These are phyloP conservation scores for Candida xiaguanensis DNA, from an alignment of 805 yeast genomes.

Conservation along the genomic window DNA sequence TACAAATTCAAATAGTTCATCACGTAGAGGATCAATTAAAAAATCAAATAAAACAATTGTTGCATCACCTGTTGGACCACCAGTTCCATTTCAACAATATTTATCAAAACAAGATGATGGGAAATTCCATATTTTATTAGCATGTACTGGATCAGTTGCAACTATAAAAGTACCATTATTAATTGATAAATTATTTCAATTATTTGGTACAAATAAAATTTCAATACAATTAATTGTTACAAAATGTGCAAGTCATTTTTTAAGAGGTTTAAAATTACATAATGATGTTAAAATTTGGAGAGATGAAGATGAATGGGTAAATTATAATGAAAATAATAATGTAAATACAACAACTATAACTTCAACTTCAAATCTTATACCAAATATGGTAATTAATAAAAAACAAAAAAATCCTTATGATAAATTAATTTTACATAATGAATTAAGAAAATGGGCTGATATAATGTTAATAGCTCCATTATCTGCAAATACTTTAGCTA, in stretches of 20 bases:
- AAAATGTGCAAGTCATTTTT: constrained; percentile 70
- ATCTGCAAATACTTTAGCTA: constrained; percentile 44
- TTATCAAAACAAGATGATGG: constrained; percentile 73
- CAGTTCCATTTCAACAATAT: constrained; percentile 72
- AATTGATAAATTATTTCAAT: constrained; percentile 78
- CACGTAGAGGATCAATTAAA: constrained; percentile 24
- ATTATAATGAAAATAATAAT: constrained; percentile 25
- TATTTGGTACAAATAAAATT: constrained; percentile 65
- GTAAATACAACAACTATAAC: constrained; percentile 16
- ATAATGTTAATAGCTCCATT: constrained; percentile 44
- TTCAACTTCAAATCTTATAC: neutral
- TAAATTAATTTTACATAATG: constrained; percentile 40
- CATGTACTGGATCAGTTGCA: constrained; percentile 96
- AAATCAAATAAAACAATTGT: constrained; percentile 51
- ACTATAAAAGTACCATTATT: constrained; percentile 90
- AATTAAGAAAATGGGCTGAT: constrained; percentile 46
- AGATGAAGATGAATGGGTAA: constrained; percentile 89
- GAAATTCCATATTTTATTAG: constrained; percentile 82
- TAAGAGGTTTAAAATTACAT: constrained; percentile 56
- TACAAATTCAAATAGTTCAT: constrained; percentile 16
- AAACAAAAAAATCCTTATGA: constrained; percentile 31
- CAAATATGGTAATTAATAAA: constrained; percentile 8
- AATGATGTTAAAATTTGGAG: constrained; percentile 84
- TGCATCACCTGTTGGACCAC: constrained; percentile 56
- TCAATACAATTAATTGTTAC: constrained; percentile 85